These are phyloP conservation scores for Kwoniella europaea DNA, from an alignment of 768 basidiomycete species.

Conservation along the genomic window DNA sequence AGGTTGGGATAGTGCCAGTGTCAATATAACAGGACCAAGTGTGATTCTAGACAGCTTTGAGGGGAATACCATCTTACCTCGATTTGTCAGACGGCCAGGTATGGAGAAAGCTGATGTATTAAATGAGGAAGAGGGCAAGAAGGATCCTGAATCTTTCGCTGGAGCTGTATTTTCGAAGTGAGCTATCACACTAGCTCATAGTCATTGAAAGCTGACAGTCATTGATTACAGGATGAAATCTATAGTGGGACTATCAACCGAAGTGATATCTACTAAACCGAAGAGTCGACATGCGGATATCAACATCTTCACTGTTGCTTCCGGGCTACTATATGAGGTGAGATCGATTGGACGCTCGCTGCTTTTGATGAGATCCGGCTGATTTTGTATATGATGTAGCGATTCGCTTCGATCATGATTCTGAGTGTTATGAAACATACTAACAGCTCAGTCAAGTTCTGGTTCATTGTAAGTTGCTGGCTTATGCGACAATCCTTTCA, in stretches of 20 bases:
- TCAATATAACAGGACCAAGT: constrained; percentile 71
- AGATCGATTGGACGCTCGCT: constrained; percentile 24
- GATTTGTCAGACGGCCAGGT: constrained; percentile 70
- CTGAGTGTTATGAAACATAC: constrained; percentile 93
- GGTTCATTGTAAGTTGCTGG: constrained; percentile 76
- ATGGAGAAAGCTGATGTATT: constrained; percentile 85
- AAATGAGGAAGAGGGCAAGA: constrained; percentile 57
- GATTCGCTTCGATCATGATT: constrained; percentile 98
- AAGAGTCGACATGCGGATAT: constrained; percentile 75
- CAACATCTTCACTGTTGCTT: constrained; percentile 98
- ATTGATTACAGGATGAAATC: constrained; percentile 39
- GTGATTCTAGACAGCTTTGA: constrained; percentile 87
- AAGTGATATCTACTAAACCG: constrained; percentile 26
- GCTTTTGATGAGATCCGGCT: constrained; percentile 1
- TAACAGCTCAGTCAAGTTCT: constrained; percentile 93
- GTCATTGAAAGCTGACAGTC: neutral
- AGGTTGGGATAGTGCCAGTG: constrained; percentile 80
- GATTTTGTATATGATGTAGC: constrained; percentile 61
- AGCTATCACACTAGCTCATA: neutral
- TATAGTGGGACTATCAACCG: constrained; percentile 37
- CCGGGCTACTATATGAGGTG: constrained; percentile 94
- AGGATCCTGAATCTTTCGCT: constrained; percentile 18
- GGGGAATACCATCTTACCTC: constrained; percentile 85
- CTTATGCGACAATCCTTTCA: neutral
- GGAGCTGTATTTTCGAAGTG: constrained; percentile 30